Percentiles rank a stretch among this genome's conserved stretches.
Conservation (phyloP, 2,329 filamentous ascomycete genomes). For the Aspergillus amoenus region DNA sequence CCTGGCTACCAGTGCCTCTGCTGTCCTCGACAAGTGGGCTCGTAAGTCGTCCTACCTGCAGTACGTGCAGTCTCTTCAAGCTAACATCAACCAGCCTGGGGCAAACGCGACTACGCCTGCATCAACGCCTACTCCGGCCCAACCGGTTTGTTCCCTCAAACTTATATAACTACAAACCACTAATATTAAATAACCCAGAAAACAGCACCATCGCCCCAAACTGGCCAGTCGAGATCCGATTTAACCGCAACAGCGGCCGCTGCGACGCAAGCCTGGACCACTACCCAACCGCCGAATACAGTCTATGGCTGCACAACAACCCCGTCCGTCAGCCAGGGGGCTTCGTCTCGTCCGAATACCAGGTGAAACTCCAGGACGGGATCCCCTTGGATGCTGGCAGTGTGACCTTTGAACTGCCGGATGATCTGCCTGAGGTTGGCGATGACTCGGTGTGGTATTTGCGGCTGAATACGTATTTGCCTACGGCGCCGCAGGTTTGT, state of each 20-base stretch:
- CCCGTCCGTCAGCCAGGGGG: slow-evolving; percentile 23
- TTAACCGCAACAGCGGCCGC: slow-evolving; percentile 27
- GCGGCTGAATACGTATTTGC: slow-evolving; percentile 23
- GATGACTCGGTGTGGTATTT: slow-evolving; percentile 32
- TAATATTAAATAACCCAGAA: slow-evolving; percentile 23
- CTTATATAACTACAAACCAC: background rate
- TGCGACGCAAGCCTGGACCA: slow-evolving; percentile 23
- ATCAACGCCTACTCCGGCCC: slow-evolving; percentile 33
- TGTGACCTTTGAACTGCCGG: slow-evolving; percentile 26
- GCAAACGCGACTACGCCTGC: slow-evolving; percentile 34
- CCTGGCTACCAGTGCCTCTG: slow-evolving; percentile 26
- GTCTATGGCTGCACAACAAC: slow-evolving; percentile 32
- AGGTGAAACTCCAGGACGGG: slow-evolving; percentile 19
- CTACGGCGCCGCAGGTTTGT: slow-evolving; percentile 30
- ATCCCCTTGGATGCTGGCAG: slow-evolving; percentile 20
- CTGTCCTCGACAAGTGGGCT: slow-evolving; percentile 32
- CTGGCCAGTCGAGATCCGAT: slow-evolving; percentile 25
- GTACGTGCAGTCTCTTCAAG: too few species aligned
- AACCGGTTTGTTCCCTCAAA: background rate
- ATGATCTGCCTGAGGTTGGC: slow-evolving; percentile 23
- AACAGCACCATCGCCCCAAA: slow-evolving; percentile 28
- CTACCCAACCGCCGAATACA: slow-evolving; percentile 25
- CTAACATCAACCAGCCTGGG: slow-evolving; percentile 26
- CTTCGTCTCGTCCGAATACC: slow-evolving; percentile 21
- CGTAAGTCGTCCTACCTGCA: slow-evolving; percentile 18